Evolutionary conservation across 2,329 filamentous ascomycete species (phyloP).

Genomic region (Aspergillus quadricinctus): DNA sequence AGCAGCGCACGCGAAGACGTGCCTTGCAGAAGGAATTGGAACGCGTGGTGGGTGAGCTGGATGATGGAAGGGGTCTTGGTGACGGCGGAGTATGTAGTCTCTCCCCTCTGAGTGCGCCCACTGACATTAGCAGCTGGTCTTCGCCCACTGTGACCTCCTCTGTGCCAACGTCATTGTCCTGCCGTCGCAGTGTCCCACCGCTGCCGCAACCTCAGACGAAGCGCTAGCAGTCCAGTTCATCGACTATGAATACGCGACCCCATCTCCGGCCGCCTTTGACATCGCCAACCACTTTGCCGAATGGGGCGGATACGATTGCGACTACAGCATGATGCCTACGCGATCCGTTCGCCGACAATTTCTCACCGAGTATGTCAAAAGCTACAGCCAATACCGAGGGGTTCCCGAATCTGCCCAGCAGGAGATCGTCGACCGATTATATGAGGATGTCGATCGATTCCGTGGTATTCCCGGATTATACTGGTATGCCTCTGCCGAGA

Average conservation of each 20-base stretch:
- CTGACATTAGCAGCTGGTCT: constrained; percentile 61
- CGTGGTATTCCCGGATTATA: constrained; percentile 86
- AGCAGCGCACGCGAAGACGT: constrained; percentile 63
- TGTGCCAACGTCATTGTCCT: constrained; percentile 92
- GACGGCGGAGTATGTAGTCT: constrained; percentile 58
- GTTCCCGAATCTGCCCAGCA: constrained; percentile 45
- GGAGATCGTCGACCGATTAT: constrained; percentile 64
- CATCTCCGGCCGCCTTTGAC: constrained; percentile 91
- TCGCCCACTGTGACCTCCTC: constrained; percentile 93
- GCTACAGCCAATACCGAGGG: constrained; percentile 58
- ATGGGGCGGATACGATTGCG: constrained; percentile 96
- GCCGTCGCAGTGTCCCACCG: constrained; percentile 34
- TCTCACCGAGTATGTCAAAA: constrained; percentile 73
- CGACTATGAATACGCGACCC: constrained; percentile 96
- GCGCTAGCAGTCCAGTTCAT: constrained; percentile 72
- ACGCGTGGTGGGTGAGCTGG: constrained; percentile 65
- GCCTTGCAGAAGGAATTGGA: constrained; percentile 70
- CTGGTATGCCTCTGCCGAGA: constrained; percentile 41
- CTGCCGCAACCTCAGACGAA: constrained; percentile 18
- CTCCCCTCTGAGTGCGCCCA: not conserved
- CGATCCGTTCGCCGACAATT: constrained; percentile 72
- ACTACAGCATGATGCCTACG: constrained; percentile 78
- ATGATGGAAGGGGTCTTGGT: constrained; percentile 72
- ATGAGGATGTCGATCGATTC: constrained; percentile 78
- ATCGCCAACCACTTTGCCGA: constrained; percentile 97